Percentiles rank a stretch among this genome's conserved stretches.
Conservation (phyloP, 306 rosid species). For the Pueraria montana region DNA sequence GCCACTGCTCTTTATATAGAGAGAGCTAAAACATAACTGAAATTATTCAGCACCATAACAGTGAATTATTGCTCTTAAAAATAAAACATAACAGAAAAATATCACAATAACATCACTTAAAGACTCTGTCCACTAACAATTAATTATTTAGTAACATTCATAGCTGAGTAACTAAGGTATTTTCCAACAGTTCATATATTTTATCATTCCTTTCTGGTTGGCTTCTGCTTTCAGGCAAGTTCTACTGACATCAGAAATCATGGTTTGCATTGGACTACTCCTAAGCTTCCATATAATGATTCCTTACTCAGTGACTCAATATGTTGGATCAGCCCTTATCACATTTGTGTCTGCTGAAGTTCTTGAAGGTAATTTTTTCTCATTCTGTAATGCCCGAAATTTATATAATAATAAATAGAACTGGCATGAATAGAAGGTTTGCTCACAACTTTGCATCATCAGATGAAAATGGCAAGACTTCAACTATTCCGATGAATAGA, state of each 20-base stretch:
- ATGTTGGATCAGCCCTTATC: constrained; percentile 86
- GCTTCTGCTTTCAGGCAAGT: constrained; percentile 71
- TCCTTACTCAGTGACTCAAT: constrained; percentile 77
- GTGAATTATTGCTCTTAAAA: too few relatives aligned
- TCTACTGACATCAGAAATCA: constrained; percentile 78
- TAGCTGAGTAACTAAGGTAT: too few relatives aligned
- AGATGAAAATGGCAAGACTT: constrained; percentile 21
- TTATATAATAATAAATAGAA: background rate
- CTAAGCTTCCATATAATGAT: constrained; percentile 71
- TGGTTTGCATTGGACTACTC: constrained; percentile 82
- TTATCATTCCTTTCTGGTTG: constrained; percentile 33
- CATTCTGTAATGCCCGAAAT: background rate
- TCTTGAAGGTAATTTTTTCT: constrained; percentile 76
- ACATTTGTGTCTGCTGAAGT: constrained; percentile 90
- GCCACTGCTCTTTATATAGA: too few relatives aligned
- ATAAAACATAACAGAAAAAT: too few relatives aligned
- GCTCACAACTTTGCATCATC: constrained; percentile 26
- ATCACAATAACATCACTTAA: too few relatives aligned
- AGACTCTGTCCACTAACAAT: too few relatives aligned
- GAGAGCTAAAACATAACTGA: too few relatives aligned
- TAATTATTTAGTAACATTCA: too few relatives aligned
- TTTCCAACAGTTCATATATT: too few relatives aligned
- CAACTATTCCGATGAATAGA: background rate
- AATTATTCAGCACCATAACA: too few relatives aligned
- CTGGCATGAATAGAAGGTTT: background rate